Evolutionary conservation across 768 basidiomycete species (phyloP), one percentile per base, ranked within the genome.

Genomic region (Leccinum broughii): DNA sequence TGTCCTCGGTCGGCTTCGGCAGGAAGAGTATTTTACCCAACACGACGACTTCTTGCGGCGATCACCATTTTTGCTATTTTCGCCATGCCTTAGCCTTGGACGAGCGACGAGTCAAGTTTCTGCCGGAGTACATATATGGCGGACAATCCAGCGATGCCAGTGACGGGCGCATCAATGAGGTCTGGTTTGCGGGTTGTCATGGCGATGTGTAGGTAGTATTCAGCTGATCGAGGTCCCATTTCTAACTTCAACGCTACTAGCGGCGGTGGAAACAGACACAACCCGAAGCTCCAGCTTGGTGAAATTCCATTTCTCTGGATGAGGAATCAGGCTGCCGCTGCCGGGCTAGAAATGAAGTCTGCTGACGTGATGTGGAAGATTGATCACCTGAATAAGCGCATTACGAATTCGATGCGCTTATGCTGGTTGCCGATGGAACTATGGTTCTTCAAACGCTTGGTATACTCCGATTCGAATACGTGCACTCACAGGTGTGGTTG

Each of bases 51-150:
- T 62, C 64, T 1, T 68, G 59, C 56, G 62, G 73, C 1, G 35
- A 35, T 35, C 35, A 0, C 39, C 74, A 78, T 57, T 68, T 80
- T 11, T 78, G 77, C 37, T 73, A 71, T 50, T 81, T 82, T 56
- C 75, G 81, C 4, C 81, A 82, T 64, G 81, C 79, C 1, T 68
- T 82, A 4, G 81, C 81, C 1, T 68, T 81, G 32, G 81, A 82
- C 58, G 81, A 82, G 54, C 69, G 75, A 28, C 75, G 81, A 6
- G 79, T 81, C 51, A 82, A 80, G 54, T 82, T 80, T 60, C 58
- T 78, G 4, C 81, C 81, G 0, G 79, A 81, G 57, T 79, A 76
- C 52, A 76, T 67, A 0, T 66, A 74, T 26, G 73, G 72, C 0
- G 73, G 71, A 48, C 57, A 55, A 32, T 64, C 65, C 17, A 26